Conservation (phyloP, 2,329 filamentous ascomycete genomes). For the Talaromyces sp. region DNA sequence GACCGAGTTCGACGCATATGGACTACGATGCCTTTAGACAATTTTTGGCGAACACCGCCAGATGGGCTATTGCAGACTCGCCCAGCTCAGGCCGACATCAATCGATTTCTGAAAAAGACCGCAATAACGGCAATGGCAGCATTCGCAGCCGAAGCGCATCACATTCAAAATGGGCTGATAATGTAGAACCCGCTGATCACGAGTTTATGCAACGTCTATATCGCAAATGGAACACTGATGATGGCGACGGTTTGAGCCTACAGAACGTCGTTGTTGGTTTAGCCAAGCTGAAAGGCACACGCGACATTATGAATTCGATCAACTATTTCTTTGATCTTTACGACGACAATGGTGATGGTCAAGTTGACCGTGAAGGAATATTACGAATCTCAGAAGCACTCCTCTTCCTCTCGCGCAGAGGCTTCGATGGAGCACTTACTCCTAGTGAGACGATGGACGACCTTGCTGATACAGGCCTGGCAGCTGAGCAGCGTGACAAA, state of each 20-base stretch:
- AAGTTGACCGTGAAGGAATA: slow-evolving; percentile 92
- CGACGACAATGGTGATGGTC: slow-evolving; percentile 86
- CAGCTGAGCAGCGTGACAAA: slow-evolving; percentile 33
- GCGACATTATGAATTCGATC: slow-evolving; percentile 96
- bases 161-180: slow-evolving; percentile 54
- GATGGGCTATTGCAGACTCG: slow-evolving; percentile 89
- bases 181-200: slow-evolving; percentile 77
- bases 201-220: slow-evolving; percentile 91
- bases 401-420: slow-evolving; percentile 84
- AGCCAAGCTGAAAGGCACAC: slow-evolving; percentile 84
- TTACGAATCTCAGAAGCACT: slow-evolving; percentile 90
- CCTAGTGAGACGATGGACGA: slow-evolving; percentile 60
- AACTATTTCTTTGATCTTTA: slow-evolving; percentile 98
- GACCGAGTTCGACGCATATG: slow-evolving; percentile 88
- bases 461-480: slow-evolving; percentile 40
- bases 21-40: slow-evolving; percentile 95
- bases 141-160: slow-evolving; percentile 51
- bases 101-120: slow-evolving; percentile 49
- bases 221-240: slow-evolving; percentile 79
- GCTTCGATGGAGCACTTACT: slow-evolving; percentile 70
- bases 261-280: slow-evolving; percentile 91
- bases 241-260: slow-evolving; percentile 72
- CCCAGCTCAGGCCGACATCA: slow-evolving; percentile 59
- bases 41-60: slow-evolving; percentile 83
- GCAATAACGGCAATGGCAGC: slow-evolving; percentile 42